Conservation (phyloP, 2,329 filamentous ascomycete genomes). For the Paecilomyces sp. region DNA sequence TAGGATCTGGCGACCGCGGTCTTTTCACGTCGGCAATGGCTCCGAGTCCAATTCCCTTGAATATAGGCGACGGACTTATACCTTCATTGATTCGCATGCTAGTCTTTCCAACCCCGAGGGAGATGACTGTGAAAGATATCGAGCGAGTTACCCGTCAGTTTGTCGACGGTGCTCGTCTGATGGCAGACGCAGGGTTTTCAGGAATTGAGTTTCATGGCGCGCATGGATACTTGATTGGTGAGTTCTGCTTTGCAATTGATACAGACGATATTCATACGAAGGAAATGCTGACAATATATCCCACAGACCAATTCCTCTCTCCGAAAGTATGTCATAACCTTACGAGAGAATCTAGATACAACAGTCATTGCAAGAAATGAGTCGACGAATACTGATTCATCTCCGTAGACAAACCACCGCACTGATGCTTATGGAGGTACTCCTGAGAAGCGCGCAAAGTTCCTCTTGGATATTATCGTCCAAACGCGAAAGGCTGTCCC, state of each 20-base stretch:
- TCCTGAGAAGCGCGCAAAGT: constrained; percentile 37
- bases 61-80: constrained; percentile 29
- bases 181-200: constrained; percentile 45
- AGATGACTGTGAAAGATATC: constrained; percentile 51
- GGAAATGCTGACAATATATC: background rate
- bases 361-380: background rate
- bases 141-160: constrained; percentile 47
- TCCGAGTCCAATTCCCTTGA: constrained; percentile 34
- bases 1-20: constrained; percentile 28
- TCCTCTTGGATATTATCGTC: constrained; percentile 39
- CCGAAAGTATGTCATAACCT: constrained; percentile 20
- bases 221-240: constrained; percentile 44
- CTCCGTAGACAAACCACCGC: constrained; percentile 35
- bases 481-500: constrained; percentile 37
- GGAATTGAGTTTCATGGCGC: constrained; percentile 49
- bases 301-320: constrained; percentile 26
- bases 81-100: constrained; percentile 23
- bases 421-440: constrained; percentile 44
- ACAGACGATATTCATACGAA: background rate
- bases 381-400: background rate
- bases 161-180: constrained; percentile 45
- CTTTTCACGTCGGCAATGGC: constrained; percentile 24
- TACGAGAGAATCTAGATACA: background rate
- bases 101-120: constrained; percentile 46
- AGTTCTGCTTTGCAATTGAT: constrained; percentile 15